A percentile compares a stretch with the other conserved stretches of the same genome.
Conservation (phyloP, 805 yeast species). For the Pichia occidentalis region DNA sequence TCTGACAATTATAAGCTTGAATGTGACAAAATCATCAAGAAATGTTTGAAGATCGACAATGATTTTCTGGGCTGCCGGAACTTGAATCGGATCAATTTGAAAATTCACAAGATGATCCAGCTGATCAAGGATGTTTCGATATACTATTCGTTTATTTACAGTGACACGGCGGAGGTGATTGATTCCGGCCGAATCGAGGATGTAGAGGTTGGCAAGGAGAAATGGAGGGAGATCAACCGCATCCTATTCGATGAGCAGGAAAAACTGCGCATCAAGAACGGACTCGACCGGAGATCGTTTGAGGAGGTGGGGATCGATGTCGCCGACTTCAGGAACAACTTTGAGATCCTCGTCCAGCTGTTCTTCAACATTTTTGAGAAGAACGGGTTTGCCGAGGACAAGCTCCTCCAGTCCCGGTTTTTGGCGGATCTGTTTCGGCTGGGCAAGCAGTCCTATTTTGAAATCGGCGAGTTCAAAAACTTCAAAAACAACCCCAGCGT, state of each 20-base stretch:
- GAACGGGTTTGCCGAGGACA: constrained; percentile 21
- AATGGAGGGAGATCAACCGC: constrained; percentile 34
- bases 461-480: constrained; percentile 10
- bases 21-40: constrained; percentile 25
- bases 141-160: constrained; percentile 32
- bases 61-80: constrained; percentile 57
- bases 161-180: constrained; percentile 28
- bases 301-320: constrained; percentile 16
- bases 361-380: constrained; percentile 11
- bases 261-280: constrained; percentile 20
- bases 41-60: constrained; percentile 72
- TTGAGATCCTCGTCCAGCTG: constrained; percentile 23
- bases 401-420: constrained; percentile 19
- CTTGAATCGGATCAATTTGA: constrained; percentile 46
- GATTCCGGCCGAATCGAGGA: constrained; percentile 26
- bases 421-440: constrained; percentile 20
- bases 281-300: constrained; percentile 16
- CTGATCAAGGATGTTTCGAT: constrained; percentile 40
- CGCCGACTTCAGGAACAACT: constrained; percentile 18
- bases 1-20: constrained; percentile 10
- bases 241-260: constrained; percentile 25
- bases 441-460: constrained; percentile 21
- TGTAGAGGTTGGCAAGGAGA: constrained; percentile 36
- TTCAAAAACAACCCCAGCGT: constrained; percentile 2
- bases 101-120: constrained; percentile 35